phyloP scores from a whole-genome alignment of 2,329 filamentous ascomycete species.

The Trichophyton schoenleinii region DNA sequence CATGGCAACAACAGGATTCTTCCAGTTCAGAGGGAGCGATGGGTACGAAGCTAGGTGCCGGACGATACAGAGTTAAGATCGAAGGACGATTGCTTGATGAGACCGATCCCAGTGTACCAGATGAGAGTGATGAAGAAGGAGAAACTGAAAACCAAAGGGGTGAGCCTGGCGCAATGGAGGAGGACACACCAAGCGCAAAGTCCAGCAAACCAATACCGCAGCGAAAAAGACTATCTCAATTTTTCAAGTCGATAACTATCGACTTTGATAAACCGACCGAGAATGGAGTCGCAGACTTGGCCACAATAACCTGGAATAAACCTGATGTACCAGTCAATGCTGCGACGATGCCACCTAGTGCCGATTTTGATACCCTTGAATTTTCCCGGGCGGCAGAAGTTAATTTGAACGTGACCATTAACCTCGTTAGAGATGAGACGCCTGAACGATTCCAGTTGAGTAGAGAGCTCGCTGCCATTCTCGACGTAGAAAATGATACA shows the following conservation, averaged over 20 bases:
- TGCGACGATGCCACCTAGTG: slow-evolving; percentile 47
- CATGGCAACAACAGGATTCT: slow-evolving; percentile 63
- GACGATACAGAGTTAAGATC: slow-evolving; percentile 71
- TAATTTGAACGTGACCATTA: slow-evolving; percentile 82
- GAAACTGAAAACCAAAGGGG: slow-evolving; percentile 26
- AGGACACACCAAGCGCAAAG: slow-evolving; percentile 36
- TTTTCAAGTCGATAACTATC: slow-evolving; percentile 41
- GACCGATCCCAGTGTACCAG: slow-evolving; percentile 40
- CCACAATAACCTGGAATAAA: slow-evolving; percentile 72
- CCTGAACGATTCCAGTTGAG: slow-evolving; percentile 75
- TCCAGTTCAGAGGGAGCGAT: slow-evolving; percentile 39
- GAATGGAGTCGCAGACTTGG: slow-evolving; percentile 32
- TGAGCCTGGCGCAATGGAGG: slow-evolving; percentile 48
- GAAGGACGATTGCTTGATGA: slow-evolving; percentile 71
- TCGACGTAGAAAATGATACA: slow-evolving; percentile 78
- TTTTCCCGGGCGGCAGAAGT: slow-evolving; percentile 90
- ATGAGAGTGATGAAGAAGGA: slow-evolving; percentile 39
- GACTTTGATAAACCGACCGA: slow-evolving; percentile 37
- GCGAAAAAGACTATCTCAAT: slow-evolving; percentile 36
- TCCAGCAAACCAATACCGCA: slow-evolving; percentile 19
- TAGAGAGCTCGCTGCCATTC: slow-evolving; percentile 64
- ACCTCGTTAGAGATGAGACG: slow-evolving; percentile 68
- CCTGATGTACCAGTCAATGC: slow-evolving; percentile 44
- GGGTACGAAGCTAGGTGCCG: slow-evolving; percentile 46
- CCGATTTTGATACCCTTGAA: slow-evolving; percentile 79